These are phyloP conservation scores for Iberis pinnata DNA, from an alignment of 345 rosid genomes.

Conservation along the genomic window DNA sequence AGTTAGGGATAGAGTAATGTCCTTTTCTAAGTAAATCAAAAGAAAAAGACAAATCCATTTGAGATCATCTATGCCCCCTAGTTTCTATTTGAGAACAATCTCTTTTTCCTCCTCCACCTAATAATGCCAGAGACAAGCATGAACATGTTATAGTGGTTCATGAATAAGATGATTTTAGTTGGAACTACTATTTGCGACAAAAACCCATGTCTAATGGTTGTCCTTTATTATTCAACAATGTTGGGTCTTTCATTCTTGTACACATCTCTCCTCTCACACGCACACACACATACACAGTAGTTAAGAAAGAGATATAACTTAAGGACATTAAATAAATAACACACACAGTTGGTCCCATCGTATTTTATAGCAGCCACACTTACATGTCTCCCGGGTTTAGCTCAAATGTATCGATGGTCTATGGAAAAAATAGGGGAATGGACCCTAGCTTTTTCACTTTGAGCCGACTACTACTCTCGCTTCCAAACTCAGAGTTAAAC, in stretches of 20 bases:
- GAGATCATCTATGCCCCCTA: slow-evolving; percentile 20
- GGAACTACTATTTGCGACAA: slow-evolving; percentile 24
- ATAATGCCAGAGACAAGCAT: slow-evolving; percentile 29
- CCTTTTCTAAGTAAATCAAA: slow-evolving; percentile 12
- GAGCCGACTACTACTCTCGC: slow-evolving; percentile 12
- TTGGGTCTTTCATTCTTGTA: slow-evolving; percentile 21
- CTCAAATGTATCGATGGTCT: slow-evolving; percentile 4
- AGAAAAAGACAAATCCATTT: slow-evolving; percentile 10
- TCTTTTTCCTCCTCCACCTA: slow-evolving; percentile 15
- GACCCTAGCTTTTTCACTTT: slow-evolving; percentile 6
- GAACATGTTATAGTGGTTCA: slow-evolving; percentile 25
- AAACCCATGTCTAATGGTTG: slow-evolving; percentile 23
- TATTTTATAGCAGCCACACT: slow-evolving; percentile 19
- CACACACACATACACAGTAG: too few species aligned
- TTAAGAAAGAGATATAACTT: slow-evolving; percentile 19
- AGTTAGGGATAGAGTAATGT: slow-evolving; percentile 13
- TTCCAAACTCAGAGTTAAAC: not conserved
- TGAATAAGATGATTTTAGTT: slow-evolving; percentile 18
- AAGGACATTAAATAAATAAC: not conserved
- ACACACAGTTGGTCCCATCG: slow-evolving; percentile 20
- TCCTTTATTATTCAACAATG: slow-evolving; percentile 19
- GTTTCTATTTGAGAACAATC: slow-evolving; percentile 21
- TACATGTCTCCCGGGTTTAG: slow-evolving; percentile 7
- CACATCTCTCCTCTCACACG: slow-evolving; percentile 4
- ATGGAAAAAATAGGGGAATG: not conserved